Base-by-base conservation (phyloP, 192 early-diverging fungal genomes). In the Backusella mclennaniae region DNA sequence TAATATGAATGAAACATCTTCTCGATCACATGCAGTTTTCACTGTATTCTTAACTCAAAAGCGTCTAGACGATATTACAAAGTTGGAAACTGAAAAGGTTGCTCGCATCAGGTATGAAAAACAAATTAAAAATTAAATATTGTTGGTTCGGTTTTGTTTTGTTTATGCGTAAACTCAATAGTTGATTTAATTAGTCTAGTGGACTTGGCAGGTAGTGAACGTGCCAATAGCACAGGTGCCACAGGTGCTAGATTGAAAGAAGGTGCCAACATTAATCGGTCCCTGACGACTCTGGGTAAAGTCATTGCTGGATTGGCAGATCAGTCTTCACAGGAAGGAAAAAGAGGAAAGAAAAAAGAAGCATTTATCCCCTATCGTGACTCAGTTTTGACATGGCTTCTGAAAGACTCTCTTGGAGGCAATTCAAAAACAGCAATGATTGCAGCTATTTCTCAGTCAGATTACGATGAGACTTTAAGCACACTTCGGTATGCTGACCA, bases 221-320 rank as follows among this genome's bases (percentile, higher is more conserved):
- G 97, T 21, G 95, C 96, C 4, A 92, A 93, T 76, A 81, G 92
- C 35, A 96, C 97, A 1, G 92, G 92, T 74, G 94, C 94, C 0
- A 94, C 94, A 0, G 97, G 97, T 6, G 79, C 82, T 53, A 88
- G 96, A 11, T 78, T 97, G 9, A 95, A 94, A 76, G 97, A 98
- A 84, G 97, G 96, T 35, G 95, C 94, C 11, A 96, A 95, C 67
- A 98, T 98, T 85, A 98, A 98, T 85, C 93, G 93, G 76, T 95
- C 94, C n/a, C 81, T 98, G 26, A 95, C 95, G 0, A 93, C 95
- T 0, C 83, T 98, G 36, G 97, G 97, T 5, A 98, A 98, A 81
- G 97, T 98, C 41, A 98, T 98, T 41, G 93, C 94, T 7, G 93
- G 92, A 17, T 83, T 98, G 44, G 94, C 95, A 21, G 95, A 93